phyloP scores from a whole-genome alignment of 345 rosid species.

The Gossypium sturtianum region DNA sequence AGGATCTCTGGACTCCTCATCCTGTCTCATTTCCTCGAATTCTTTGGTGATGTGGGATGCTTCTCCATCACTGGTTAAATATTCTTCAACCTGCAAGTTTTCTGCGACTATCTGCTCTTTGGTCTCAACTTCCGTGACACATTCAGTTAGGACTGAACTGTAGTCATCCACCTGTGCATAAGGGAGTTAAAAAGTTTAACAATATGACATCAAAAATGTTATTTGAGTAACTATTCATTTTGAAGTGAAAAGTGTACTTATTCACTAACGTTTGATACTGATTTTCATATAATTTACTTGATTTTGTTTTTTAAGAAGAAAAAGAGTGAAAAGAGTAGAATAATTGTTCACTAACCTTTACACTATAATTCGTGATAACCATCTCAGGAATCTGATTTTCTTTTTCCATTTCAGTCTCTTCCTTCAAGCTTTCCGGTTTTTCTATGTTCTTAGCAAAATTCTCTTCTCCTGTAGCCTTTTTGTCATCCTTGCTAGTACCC shows the following conservation, averaged over 20 bases:
- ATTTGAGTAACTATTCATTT: too few relatives aligned
- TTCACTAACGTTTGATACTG: not conserved
- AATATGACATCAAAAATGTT: not conserved
- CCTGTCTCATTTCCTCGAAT: constrained; percentile 12
- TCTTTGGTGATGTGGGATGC: constrained; percentile 6
- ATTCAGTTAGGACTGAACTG: constrained; percentile 3
- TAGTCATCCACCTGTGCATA: constrained; percentile 20
- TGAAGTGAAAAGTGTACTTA: too few relatives aligned
- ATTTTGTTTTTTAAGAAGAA: not conserved
- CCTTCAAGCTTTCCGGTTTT: constrained; percentile 16
- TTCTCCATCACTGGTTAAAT: constrained; percentile 17
- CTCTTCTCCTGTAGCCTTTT: constrained; percentile 16
- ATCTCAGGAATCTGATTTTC: not conserved
- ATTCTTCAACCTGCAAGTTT: constrained; percentile 16
- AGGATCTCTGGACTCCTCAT: constrained; percentile 5
- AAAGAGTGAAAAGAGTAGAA: not conserved
- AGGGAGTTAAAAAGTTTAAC: not conserved
- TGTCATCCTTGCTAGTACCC: not conserved
- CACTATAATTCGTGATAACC: not conserved
- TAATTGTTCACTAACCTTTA: constrained; percentile 1
- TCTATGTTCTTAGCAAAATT: constrained; percentile 2
- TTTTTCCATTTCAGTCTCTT: constrained; percentile 14
- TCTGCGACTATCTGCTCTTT: constrained; percentile 19
- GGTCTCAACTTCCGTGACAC: constrained; percentile 14
- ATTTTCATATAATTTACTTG: not conserved